Base-by-base conservation (phyloP, 2,329 filamentous ascomycete genomes). In the Aspergillus oerlinghausenensis region DNA sequence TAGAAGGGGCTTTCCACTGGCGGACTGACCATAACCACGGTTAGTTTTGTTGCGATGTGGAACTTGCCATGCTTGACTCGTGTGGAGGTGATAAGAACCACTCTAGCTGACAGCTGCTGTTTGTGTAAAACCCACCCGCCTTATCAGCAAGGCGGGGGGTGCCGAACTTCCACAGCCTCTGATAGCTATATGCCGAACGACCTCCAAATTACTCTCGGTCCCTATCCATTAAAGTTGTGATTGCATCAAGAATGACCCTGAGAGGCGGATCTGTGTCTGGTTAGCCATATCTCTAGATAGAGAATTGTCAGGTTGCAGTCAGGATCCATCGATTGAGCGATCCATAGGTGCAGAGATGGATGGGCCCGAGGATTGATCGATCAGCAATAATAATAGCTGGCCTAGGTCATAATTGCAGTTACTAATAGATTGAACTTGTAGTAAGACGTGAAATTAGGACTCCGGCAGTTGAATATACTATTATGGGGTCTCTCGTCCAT, bases 171-270 rank as follows among this genome's bases (percentile, higher is more conserved):
- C 32, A 23, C 11, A 11, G 8, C 7, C 14, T n/a, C 47, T 54
- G 55, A 57, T 57, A 54, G 55, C 55, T 35, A 49, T n/a, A 21
- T 29, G 48, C 51, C 55, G 55, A 57, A 23, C n/a, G 40, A 55
- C 19, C 26, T 50, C 40, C 3, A 14, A 6, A 11, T 32, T 14
- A 10, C 4, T 11, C 14, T 14, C 5, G 4, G 4, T 32, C 10
- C 29, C 32, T 35, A 35, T 55, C 47, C 52, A 48, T 23, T 7
- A 10, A 3, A 49, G 14, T 5, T 28, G 3, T 11, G 23, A n/a
- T 25, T 19, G 32, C 3, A 50, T 28, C 4, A 3, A 50, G 48
- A 19, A 21, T 26, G 35, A 21, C 3, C n/a, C 29, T 52, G 4
- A 9, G 26, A 21, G 40, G 35, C 25, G 47, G 32, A 17, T 14